These are phyloP conservation scores for Solanum sitiens DNA, from an alignment of 257 asterid species.

Conservation along the genomic window DNA sequence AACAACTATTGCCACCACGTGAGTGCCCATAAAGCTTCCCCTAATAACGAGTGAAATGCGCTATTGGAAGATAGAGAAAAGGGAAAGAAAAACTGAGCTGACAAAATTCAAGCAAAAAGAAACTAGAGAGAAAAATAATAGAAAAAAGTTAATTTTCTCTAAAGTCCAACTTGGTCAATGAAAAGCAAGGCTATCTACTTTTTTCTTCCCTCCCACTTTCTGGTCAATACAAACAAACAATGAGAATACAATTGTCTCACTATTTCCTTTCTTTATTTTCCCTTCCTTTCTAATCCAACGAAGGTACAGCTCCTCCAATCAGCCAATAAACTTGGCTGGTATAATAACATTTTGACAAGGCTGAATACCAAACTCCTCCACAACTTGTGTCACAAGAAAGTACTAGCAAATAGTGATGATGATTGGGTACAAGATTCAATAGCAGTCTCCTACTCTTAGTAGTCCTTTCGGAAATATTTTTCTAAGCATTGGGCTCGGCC, in stretches of 20 bases:
- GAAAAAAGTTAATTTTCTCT: background rate
- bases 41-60: background rate
- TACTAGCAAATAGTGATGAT: background rate
- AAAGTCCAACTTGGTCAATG: background rate
- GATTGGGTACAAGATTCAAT: background rate
- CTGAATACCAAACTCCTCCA: background rate
- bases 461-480: background rate
- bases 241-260: background rate
- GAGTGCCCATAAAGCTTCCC: background rate
- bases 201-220: background rate
- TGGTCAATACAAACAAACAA: background rate
- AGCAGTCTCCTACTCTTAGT: background rate
- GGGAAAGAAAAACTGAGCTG: background rate
- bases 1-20: background rate
- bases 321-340: background rate
- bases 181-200: background rate
- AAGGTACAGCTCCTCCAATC: background rate
- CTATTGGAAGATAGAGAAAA: background rate
- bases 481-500: background rate
- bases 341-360: background rate
- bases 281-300: background rate
- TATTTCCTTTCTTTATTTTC: background rate
- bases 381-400: background rate
- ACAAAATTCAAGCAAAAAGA: background rate
- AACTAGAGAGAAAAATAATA: background rate